Percentiles rank a stretch among this genome's conserved stretches.
phyloP scores from a whole-genome alignment of 148 eudicot genomes.

The Amaranthus hypochondriacus region DNA sequence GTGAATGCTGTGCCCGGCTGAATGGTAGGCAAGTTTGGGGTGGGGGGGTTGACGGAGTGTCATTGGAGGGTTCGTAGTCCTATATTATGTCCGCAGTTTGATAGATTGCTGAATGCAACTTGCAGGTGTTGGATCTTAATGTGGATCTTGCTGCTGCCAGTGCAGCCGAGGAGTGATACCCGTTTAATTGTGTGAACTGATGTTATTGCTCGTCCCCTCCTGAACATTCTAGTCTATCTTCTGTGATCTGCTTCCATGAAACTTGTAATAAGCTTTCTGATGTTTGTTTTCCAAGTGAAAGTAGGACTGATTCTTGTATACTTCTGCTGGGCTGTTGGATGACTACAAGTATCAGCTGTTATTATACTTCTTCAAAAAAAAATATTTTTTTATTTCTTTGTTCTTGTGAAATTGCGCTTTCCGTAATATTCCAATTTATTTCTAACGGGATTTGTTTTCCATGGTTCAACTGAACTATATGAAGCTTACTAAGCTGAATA shows the following conservation, averaged over 20 bases:
- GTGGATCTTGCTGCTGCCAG: conserved; percentile 96
- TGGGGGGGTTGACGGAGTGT: too few relatives aligned
- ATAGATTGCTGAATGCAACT: neutral
- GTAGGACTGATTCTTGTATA: conserved; percentile 5
- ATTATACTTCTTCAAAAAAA: neutral
- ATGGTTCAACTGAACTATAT: too few relatives aligned
- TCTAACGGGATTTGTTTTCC: too few relatives aligned
- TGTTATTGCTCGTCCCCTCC: conserved; percentile 3
- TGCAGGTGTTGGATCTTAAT: conserved; percentile 79
- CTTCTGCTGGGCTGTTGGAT: conserved; percentile 4
- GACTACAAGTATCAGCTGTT: neutral
- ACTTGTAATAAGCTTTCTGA: conserved; percentile 13
- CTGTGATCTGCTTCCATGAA: conserved; percentile 2
- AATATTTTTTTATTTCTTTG: neutral
- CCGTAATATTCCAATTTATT: neutral
- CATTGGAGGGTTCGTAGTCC: too few relatives aligned
- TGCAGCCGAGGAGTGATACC: conserved; percentile 85
- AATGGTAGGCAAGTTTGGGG: too few relatives aligned
- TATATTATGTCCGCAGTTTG: neutral
- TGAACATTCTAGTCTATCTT: conserved; percentile 9
- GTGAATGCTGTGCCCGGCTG: too few relatives aligned
- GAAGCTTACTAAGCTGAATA: too few relatives aligned
- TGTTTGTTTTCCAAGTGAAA: neutral
- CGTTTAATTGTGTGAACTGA: neutral
- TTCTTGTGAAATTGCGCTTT: neutral